Evolutionary conservation across 305 asterid species (phyloP).

Genomic region (Coffea humblotiana): DNA sequence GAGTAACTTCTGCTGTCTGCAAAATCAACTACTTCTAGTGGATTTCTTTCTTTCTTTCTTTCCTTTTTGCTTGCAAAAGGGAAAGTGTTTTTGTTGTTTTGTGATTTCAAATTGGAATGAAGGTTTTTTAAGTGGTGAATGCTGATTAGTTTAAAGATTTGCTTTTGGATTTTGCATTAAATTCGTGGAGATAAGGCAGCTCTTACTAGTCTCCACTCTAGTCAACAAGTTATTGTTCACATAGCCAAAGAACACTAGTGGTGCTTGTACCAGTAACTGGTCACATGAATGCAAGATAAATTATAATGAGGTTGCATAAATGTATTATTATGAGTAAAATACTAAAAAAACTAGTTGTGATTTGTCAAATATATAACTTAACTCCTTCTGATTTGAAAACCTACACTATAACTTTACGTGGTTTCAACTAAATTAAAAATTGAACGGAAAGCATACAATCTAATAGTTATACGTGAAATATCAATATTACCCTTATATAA

Average conservation of each 20-base stretch:
- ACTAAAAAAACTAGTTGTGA: no score
- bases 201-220: not conserved
- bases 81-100: not conserved
- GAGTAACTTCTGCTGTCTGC: conserved; percentile 20
- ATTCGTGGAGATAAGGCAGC: not conserved
- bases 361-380: no score
- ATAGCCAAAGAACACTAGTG: not conserved
- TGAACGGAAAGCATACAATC: no score
- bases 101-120: conserved; percentile 12
- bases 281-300: no score
- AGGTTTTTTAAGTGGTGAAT: not conserved
- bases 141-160: not conserved
- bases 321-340: no score
- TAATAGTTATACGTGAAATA: no score
- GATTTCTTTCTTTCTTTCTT: not conserved
- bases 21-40: conserved; percentile 5
- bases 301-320: no score
- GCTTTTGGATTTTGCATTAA: not conserved
- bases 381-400: no score
- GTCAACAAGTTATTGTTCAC: not conserved
- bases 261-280: no score
- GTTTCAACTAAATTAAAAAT: no score
- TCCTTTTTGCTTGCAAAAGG: not conserved
- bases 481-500: no score
- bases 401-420: no score